Evolutionary conservation across 441 rosid genomes (phyloP), one percentile per base, ranked within the genome.

Genomic region (Bocquillonia castaneifolia): DNA sequence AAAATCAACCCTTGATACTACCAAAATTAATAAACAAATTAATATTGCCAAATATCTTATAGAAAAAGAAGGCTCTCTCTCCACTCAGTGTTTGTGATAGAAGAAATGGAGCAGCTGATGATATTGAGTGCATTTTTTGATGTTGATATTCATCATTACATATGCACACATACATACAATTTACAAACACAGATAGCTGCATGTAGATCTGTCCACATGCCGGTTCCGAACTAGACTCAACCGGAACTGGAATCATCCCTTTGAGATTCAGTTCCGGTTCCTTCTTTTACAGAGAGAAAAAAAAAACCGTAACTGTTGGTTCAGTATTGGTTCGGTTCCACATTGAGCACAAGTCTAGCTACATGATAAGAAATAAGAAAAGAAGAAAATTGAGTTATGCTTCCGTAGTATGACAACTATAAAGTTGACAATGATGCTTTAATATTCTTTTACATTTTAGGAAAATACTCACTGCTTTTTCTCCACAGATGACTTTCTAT

Each of bases 381-480:
- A 25, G 25, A 42, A 3, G 13, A 22, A 61, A 40, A 61, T 40
- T 8, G 26, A 61, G 34, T 15, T 2, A 48, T 8, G 39, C 20
- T 63, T 48, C n/a, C 26, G 2, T 20, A 58, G 44, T 40, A 61
- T 25, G 36, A 61, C 52, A 61, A 17, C 34, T 25, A 51, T 61
- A 14, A 28, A 62, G 15, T 26, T 39, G n/a, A 32, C 14, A 62
- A 25, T 28, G 14, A 42, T 6, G 42, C 15, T 31, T 62, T 28
- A 15, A 15, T 42, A 26, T 44, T 72, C 63, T 66, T 73, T 71
- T 57, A 56, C 36, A 56, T 54, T 64, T 62, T 47, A 23, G 45
- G 66, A 66, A 67, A 55, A 64, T 74, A 31, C 29, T 44, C 25
- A 34, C 29, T 58, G 42, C 66, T 71, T 77, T 68, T 64, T 37